phyloP scores from a whole-genome alignment of 805 yeast species.

The Candida krabiensis region DNA sequence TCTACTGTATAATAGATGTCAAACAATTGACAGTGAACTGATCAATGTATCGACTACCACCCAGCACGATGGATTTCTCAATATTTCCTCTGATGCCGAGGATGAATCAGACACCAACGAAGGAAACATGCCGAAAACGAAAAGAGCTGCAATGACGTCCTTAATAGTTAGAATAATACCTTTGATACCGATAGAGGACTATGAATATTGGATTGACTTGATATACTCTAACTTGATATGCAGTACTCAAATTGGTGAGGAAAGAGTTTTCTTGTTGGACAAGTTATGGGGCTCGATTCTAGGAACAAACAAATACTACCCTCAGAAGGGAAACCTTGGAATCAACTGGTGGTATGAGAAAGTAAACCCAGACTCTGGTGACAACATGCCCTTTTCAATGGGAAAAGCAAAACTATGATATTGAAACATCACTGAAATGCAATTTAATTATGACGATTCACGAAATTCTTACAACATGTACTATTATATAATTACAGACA shows the following conservation, averaged over 20 bases:
- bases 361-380: conserved; percentile 20
- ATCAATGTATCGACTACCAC: background rate
- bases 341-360: conserved; percentile 64
- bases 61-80: conserved; percentile 6
- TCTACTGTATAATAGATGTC: conserved; percentile 42
- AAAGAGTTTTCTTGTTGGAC: conserved; percentile 38
- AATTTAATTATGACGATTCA: no score
- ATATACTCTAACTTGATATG: conserved; percentile 38
- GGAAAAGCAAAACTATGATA: no score
- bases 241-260: conserved; percentile 25
- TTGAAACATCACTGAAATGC: no score
- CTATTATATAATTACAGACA: no score
- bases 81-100: conserved; percentile 7
- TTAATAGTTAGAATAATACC: conserved; percentile 54
- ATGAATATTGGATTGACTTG: conserved; percentile 48
- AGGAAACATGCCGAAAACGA: conserved; percentile 21
- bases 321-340: conserved; percentile 55
- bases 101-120: conserved; percentile 12
- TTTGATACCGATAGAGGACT: conserved; percentile 43
- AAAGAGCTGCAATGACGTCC: conserved; percentile 48
- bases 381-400: no score
- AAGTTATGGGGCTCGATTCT: conserved; percentile 51
- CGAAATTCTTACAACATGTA: no score
- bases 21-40: conserved; percentile 13
- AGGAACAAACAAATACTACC: conserved; percentile 53